Conservation (phyloP, 2,329 filamentous ascomycete genomes). For the Xylaria sp. region DNA sequence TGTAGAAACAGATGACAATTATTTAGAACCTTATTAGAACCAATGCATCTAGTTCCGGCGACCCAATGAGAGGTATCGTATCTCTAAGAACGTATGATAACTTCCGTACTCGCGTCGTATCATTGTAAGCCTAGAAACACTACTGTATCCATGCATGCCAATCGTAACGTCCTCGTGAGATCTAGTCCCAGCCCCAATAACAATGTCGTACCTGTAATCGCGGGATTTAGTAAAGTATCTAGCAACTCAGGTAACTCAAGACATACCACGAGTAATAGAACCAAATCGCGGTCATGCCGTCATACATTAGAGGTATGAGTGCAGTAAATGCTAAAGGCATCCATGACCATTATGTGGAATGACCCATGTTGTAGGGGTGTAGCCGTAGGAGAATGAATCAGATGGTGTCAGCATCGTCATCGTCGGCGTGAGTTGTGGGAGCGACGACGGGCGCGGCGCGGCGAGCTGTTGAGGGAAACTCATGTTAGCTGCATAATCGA, state of each 20-base stretch:
- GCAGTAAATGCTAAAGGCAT: slow-evolving; percentile 38
- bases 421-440: neutral
- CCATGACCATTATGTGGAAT: slow-evolving; percentile 43
- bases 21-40: neutral
- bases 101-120: neutral
- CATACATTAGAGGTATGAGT: slow-evolving; percentile 7
- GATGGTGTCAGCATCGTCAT: slow-evolving; percentile 27
- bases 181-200: neutral
- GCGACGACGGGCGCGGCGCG: neutral
- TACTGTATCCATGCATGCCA: neutral
- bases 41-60: neutral
- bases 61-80: neutral
- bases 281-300: neutral
- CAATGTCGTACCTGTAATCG: slow-evolving; percentile 3
- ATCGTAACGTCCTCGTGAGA: neutral
- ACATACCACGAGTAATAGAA: slow-evolving; percentile 22
- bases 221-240: neutral
- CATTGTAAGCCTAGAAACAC: neutral
- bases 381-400: slow-evolving; percentile 44
- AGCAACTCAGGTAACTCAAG: neutral
- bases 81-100: slow-evolving; percentile 3
- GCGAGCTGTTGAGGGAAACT: slow-evolving; percentile 41
- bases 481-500: slow-evolving; percentile 48
- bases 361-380: slow-evolving; percentile 40
- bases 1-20: neutral